phyloP scores from a whole-genome alignment of 179 eudicot genomes.

The Patellifolia procumbens region DNA sequence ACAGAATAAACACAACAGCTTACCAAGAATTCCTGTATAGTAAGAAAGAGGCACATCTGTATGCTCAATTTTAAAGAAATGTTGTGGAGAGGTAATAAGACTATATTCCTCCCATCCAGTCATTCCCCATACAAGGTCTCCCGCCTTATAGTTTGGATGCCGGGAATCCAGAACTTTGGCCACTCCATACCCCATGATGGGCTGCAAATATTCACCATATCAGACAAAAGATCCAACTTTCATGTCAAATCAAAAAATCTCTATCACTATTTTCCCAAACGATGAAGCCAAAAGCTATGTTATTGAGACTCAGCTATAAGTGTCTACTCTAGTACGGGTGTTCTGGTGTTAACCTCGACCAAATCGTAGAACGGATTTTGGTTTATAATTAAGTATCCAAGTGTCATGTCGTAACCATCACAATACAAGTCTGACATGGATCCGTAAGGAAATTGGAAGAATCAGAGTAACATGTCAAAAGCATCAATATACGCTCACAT shows the following conservation, averaged over 20 bases:
- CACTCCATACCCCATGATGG: conserved; percentile 58
- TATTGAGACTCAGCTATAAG: not conserved
- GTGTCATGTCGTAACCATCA: no score
- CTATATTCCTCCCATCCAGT: conserved; percentile 77
- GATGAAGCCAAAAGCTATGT: not conserved
- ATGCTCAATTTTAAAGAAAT: conserved; percentile 44
- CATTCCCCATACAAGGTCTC: conserved; percentile 57
- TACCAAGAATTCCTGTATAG: conserved; percentile 76
- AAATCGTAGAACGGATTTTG: no score
- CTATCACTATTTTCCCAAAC: not conserved
- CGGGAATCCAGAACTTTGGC: conserved; percentile 59
- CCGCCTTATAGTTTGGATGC: conserved; percentile 53
- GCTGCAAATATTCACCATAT: conserved; percentile 36
- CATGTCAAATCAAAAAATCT: not conserved
- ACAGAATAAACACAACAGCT: conserved; percentile 2
- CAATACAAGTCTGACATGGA: no score
- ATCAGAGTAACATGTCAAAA: no score
- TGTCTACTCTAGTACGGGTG: no score
- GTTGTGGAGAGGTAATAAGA: conserved; percentile 30
- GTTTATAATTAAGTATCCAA: no score
- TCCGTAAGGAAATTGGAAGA: no score
- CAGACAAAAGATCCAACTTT: not conserved
- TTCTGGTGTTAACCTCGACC: no score
- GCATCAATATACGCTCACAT: no score
- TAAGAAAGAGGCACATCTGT: conserved; percentile 67